Evolutionary conservation across 257 asterid species (phyloP), one percentile per base, ranked within the genome.

Genomic region (Solanum bulbocastanum): DNA sequence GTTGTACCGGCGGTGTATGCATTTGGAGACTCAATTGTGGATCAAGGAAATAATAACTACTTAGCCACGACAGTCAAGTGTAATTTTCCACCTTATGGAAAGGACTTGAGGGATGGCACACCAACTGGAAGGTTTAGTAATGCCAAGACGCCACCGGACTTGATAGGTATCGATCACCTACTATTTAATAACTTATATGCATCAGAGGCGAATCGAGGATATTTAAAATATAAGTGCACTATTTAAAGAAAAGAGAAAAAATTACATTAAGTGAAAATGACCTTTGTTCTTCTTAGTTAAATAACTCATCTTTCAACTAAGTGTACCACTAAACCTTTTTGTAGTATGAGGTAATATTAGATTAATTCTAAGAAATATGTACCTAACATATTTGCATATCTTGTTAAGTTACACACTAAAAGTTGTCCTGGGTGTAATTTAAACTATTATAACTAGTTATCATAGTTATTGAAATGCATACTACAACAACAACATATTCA

Each of bases 21-120:
- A 25, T 94, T 95, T 16, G 96, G 98, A 86, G 96, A 94, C 65
- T 94, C 96, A 39, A 84, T 95, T 18, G 94, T 92, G 14, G 98
- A 95, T 60, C 91, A 92, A 5, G 96, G 96, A 13, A 95, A 91
- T 87, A 93, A 94, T 86, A 94, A 95, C 83, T 86, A 89, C 60
- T 83, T 93, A 15, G 71, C n/a, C 0, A 94, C 98, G 1, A 49
- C 91, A 6, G 82, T 89, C 20, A 94, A 91, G 76, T 88, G 81
- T 49, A 90, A 95, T 52, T 93, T 65, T 33, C 94, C 91, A 22
- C 98, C 98, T 15, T 94, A 94, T 75, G 96, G 98, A 0, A 87
- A 90, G 87, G 96, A 94, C 78, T 93, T 94, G 46, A 86, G 86
- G 84, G 95, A 94, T 18, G 94, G 95, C 42, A 83, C 12, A 18